Evolutionary conservation across 805 yeast genomes (phyloP).

Genomic region (Priceomyces melissophilus): DNA sequence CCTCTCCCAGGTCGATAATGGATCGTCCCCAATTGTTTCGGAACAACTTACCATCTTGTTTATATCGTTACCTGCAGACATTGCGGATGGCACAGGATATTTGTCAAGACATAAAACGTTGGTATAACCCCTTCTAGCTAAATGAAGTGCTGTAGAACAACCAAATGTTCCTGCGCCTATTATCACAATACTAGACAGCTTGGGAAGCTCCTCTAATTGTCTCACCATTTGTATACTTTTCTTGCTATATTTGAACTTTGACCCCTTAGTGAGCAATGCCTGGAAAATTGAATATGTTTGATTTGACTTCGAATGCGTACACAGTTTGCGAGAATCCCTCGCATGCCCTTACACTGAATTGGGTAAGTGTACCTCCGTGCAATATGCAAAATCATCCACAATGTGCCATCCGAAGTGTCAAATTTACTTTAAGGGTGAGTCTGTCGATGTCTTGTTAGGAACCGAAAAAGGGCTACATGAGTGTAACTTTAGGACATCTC

Average conservation of each 20-base stretch:
- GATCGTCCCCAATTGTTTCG: background rate
- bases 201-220: background rate
- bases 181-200: slow-evolving; percentile 20
- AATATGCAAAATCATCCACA: background rate
- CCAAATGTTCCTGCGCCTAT: slow-evolving; percentile 60
- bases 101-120: slow-evolving; percentile 5
- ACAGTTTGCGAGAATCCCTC: too few relatives aligned
- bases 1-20: background rate
- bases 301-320: too few relatives aligned
- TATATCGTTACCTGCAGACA: slow-evolving; percentile 8
- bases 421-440: background rate
- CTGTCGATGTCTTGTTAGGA: too few relatives aligned
- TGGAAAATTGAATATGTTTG: too few relatives aligned
- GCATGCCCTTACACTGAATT: too few relatives aligned
- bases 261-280: too few relatives aligned
- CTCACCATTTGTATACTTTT: too few relatives aligned
- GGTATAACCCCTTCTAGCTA: slow-evolving; percentile 29
- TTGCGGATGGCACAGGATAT: slow-evolving; percentile 2
- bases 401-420: background rate
- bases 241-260: too few relatives aligned
- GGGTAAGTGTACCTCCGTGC: background rate
- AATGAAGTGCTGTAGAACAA: slow-evolving; percentile 45
- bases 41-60: slow-evolving; percentile 5
- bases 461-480: too few relatives aligned
- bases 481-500: too few relatives aligned